phyloP scores from a whole-genome alignment of 768 basidiomycete genomes.

The Suillus americanus region DNA sequence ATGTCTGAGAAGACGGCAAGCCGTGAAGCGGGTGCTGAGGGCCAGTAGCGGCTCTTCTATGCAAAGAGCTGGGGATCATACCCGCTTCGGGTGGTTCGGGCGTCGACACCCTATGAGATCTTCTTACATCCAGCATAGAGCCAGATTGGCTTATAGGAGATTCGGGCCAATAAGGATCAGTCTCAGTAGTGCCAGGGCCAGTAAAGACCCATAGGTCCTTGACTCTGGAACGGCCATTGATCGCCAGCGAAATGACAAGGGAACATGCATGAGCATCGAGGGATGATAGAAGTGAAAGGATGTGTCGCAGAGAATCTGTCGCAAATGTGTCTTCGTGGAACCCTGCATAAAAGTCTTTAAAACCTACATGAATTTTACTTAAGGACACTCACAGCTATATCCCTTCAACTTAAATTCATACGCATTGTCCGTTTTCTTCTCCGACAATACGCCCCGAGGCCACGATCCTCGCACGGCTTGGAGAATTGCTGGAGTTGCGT shows the following conservation, averaged over 20 bases:
- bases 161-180: constrained; percentile 33
- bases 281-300: constrained; percentile 63
- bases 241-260: constrained; percentile 67
- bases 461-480: constrained; percentile 75
- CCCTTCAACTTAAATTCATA: constrained; percentile 84
- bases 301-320: constrained; percentile 69
- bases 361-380: constrained; percentile 13
- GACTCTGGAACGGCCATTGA: constrained; percentile 67
- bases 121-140: constrained; percentile 36
- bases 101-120: constrained; percentile 33
- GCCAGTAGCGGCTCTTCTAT: constrained; percentile 30
- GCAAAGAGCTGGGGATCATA: constrained; percentile 27
- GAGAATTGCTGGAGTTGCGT: constrained; percentile 77
- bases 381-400: constrained; percentile 60
- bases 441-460: constrained; percentile 77
- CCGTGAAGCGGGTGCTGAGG: constrained; percentile 27
- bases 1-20: constrained; percentile 10
- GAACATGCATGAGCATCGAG: constrained; percentile 69
- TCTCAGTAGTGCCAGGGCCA: constrained; percentile 42
- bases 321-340: constrained; percentile 78
- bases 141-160: constrained; percentile 35
- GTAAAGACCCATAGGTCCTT: constrained; percentile 82
- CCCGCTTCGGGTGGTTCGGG: constrained; percentile 29
- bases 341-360: constrained; percentile 44
- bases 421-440: constrained; percentile 71